Percentiles rank a stretch among this genome's conserved stretches.
Evolutionary conservation across 371 early-diverging fungal species (phyloP).

Genomic region (Mortierella sp.): DNA sequence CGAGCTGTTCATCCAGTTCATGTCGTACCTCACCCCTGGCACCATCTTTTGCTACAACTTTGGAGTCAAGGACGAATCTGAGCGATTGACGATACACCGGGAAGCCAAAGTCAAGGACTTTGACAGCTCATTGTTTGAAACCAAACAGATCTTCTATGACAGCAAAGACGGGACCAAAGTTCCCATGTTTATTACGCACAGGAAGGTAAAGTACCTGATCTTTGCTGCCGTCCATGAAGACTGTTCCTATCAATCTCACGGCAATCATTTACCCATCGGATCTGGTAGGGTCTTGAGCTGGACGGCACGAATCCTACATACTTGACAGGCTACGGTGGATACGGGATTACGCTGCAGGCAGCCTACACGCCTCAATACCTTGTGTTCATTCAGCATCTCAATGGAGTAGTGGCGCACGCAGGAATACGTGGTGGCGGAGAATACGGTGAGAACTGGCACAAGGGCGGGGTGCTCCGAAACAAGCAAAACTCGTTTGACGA

Average conservation of each 20-base stretch:
- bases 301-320: constrained; percentile 66
- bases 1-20: constrained; percentile 60
- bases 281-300: constrained; percentile 44
- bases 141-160: constrained; percentile 68
- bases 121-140: constrained; percentile 57
- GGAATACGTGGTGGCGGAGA: constrained; percentile 67
- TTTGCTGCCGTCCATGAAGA: too few species aligned
- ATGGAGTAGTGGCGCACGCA: constrained; percentile 53
- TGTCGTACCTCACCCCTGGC: constrained; percentile 66
- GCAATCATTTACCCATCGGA: too few species aligned
- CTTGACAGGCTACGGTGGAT: constrained; percentile 77
- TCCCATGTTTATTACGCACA: constrained; percentile 73
- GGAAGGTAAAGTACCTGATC: constrained; percentile 44
- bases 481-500: constrained; percentile 65
- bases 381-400: constrained; percentile 61
- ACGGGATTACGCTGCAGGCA: constrained; percentile 65
- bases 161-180: constrained; percentile 71
- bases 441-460: constrained; percentile 64
- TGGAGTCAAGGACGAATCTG: constrained; percentile 11
- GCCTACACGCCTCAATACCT: constrained; percentile 56
- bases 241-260: too few species aligned
- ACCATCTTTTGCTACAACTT: constrained; percentile 60
- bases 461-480: constrained; percentile 50
- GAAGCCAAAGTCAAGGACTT: constrained; percentile 59
- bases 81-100: constrained; percentile 49